Conservation (phyloP, 441 rosid genomes). For the Adansonia gregorii region DNA sequence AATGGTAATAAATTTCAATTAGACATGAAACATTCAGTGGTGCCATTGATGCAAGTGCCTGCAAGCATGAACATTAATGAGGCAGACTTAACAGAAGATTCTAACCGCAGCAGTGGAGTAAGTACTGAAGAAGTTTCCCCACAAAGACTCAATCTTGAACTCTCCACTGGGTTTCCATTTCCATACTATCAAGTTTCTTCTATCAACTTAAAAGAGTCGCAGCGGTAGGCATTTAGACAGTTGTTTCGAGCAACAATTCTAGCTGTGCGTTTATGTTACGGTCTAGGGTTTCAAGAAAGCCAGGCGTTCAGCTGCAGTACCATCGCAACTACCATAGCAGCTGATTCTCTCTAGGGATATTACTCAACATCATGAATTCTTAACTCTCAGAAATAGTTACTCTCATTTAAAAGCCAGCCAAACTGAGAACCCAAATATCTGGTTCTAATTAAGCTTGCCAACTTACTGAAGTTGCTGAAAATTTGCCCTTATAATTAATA, state of each 20-base stretch:
- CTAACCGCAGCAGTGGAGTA: background rate
- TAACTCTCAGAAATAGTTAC: no score
- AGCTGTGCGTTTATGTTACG: background rate
- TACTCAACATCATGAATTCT: background rate
- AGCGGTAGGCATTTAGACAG: background rate
- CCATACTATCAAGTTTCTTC: background rate
- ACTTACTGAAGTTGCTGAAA: no score
- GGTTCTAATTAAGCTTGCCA: no score
- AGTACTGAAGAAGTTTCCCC: background rate
- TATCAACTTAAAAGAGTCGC: background rate
- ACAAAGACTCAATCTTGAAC: background rate
- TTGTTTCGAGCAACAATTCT: background rate
- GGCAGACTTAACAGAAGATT: background rate
- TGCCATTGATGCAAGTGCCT: background rate
- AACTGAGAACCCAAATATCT: no score
- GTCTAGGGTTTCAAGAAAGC: background rate
- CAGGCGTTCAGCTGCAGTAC: background rate
- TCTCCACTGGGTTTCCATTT: background rate
- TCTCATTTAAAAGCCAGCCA: no score
- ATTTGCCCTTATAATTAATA: no score
- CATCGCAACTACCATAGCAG: background rate
- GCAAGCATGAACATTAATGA: background rate
- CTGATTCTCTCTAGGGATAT: background rate
- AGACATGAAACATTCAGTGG: background rate
- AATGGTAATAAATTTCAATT: background rate